phyloP scores from a whole-genome alignment of 805 yeast genomes.

The Zygotorulaspora chibaensis region DNA sequence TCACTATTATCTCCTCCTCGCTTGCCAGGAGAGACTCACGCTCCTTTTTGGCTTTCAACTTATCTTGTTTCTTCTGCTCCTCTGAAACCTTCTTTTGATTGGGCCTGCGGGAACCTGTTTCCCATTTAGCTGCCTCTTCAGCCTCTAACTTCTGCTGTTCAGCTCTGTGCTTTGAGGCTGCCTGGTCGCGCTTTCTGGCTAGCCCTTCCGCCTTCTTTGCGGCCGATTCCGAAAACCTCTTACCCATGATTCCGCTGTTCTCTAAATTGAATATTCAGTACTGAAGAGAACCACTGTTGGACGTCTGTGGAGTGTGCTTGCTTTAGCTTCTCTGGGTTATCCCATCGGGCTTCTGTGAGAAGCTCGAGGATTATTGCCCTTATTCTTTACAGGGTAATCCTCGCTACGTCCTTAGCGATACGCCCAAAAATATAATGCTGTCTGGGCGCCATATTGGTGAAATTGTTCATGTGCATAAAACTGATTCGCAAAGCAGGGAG shows the following conservation, averaged over 20 bases:
- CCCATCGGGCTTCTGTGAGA: no score
- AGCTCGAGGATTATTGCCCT: no score
- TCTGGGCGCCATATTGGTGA: no score
- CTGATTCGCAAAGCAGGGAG: not conserved
- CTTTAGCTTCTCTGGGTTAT: no score
- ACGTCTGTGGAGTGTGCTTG: not conserved
- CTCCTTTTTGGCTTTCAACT: slow-evolving; percentile 28
- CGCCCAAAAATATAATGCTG: no score
- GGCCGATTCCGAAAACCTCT: slow-evolving; percentile 35
- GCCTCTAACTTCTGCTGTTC: slow-evolving; percentile 27
- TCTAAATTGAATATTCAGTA: not conserved
- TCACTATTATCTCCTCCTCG: slow-evolving; percentile 27
- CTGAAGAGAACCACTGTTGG: no score
- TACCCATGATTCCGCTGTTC: slow-evolving; percentile 28
- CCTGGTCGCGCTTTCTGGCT: slow-evolving; percentile 35
- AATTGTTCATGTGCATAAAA: no score
- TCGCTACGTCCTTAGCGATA: no score
- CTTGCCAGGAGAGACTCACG: slow-evolving; percentile 33
- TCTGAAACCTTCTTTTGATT: slow-evolving; percentile 29
- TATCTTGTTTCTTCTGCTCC: slow-evolving; percentile 32
- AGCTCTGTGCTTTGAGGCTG: slow-evolving; percentile 23
- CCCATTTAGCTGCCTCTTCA: slow-evolving; percentile 35
- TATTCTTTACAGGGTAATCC: no score
- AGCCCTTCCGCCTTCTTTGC: slow-evolving; percentile 35
- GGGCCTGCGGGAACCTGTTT: slow-evolving; percentile 28